A percentile compares a stretch with the other conserved stretches of the same genome.
phyloP scores from a whole-genome alignment of 164 flowering plant genomes.

The Houttuynia cordata region DNA sequence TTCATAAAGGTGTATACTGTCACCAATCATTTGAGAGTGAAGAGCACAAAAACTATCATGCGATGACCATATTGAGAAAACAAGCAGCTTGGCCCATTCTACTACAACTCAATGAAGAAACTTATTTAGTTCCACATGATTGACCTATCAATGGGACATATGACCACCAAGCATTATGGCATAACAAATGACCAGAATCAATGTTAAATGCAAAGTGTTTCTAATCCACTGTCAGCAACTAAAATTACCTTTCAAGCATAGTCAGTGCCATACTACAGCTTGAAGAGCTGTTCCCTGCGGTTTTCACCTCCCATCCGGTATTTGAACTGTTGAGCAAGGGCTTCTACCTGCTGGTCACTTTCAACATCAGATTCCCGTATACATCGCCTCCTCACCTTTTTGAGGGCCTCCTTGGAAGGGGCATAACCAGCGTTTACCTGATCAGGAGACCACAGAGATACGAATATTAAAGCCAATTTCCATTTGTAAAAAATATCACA shows the following conservation, averaged over 20 bases:
- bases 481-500: background rate
- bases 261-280: constrained; percentile 40
- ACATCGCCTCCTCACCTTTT: constrained; percentile 77
- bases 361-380: constrained; percentile 63
- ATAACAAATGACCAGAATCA: no score
- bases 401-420: constrained; percentile 64
- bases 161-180: no score
- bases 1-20: no score
- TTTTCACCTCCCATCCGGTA: constrained; percentile 57
- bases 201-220: no score
- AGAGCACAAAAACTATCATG: no score
- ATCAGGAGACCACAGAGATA: background rate
- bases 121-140: no score
- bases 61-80: no score
- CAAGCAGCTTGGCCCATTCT: no score
- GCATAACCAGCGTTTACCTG: constrained; percentile 65
- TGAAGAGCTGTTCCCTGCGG: constrained; percentile 62
- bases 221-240: no score
- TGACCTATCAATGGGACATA: no score
- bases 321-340: constrained; percentile 33
- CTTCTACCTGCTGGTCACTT: constrained; percentile 39
- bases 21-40: no score
- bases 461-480: background rate
- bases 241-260: constrained; percentile 31
- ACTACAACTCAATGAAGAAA: no score